Conservation (phyloP, 495 filamentous ascomycete genomes). For the Schizothecium vesticola region DNA sequence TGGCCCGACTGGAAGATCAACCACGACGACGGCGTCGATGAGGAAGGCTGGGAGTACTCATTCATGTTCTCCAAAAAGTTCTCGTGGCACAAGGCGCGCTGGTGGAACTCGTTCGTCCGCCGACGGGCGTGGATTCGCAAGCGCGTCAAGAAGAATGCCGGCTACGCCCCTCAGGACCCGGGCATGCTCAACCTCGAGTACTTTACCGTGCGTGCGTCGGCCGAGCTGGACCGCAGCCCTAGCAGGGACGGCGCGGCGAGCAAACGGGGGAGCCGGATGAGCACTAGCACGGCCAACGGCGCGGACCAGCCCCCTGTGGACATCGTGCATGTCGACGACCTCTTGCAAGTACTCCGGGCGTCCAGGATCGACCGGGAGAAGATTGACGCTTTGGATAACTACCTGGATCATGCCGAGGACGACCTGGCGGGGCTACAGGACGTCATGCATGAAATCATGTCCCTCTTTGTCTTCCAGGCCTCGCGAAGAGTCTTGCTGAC, state of each 20-base stretch:
- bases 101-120: conserved; percentile 89
- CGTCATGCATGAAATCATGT: conserved; percentile 80
- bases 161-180: conserved; percentile 32
- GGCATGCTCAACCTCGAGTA: conserved; percentile 77
- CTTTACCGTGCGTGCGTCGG: conserved; percentile 66
- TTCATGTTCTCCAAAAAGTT: conserved; percentile 73
- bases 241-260: conserved; percentile 17
- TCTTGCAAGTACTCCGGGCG: conserved; percentile 59
- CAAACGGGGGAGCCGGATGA: conserved; percentile 19
- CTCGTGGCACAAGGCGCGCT: conserved; percentile 86
- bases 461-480: conserved; percentile 79
- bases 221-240: conserved; percentile 34
- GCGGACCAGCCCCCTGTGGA: conserved; percentile 25
- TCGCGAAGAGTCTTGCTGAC: conserved; percentile 72
- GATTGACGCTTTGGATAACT: conserved; percentile 70
- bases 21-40: conserved; percentile 73
- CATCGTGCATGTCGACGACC: conserved; percentile 58
- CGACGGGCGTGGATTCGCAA: conserved; percentile 83
- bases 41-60: conserved; percentile 94
- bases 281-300: conserved; percentile 17
- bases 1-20: conserved; percentile 96
- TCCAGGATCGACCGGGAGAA: conserved; percentile 86
- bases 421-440: conserved; percentile 73
- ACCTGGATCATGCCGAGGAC: conserved; percentile 71
- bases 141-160: conserved; percentile 57